Percentiles rank a stretch among this genome's conserved stretches.
phyloP scores from a whole-genome alignment of 1,284 basidiomycete genomes.

The Papiliotrema nemorosa region DNA sequence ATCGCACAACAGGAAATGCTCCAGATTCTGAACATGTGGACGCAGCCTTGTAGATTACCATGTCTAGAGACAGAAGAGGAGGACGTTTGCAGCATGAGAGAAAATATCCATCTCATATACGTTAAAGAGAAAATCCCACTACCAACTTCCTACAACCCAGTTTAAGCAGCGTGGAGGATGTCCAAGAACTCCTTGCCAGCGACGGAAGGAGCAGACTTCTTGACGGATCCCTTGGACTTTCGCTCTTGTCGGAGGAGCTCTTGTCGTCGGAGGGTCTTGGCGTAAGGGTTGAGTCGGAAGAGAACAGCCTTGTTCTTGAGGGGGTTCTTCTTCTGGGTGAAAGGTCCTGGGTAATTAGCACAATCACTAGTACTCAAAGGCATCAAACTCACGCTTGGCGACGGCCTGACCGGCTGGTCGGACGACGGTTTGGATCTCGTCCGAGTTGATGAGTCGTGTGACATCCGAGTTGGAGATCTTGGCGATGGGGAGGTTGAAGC shows the following conservation, averaged over 20 bases:
- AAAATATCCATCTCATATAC: background rate
- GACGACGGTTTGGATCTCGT: conserved; percentile 92
- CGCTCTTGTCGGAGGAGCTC: conserved; percentile 58
- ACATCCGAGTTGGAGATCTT: conserved; percentile 98
- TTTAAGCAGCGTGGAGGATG: conserved; percentile 80
- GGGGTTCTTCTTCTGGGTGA: conserved; percentile 99
- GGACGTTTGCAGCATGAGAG: background rate
- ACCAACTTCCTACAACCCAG: conserved; percentile 3
- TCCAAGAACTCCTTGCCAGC: conserved; percentile 83
- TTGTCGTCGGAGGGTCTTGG: conserved; percentile 85
- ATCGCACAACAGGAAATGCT: no score
- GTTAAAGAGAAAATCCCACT: background rate
- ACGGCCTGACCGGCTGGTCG: conserved; percentile 63
- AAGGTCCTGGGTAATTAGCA: conserved; percentile 61
- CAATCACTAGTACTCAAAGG: background rate
- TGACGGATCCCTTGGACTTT: conserved; percentile 46
- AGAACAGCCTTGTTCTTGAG: conserved; percentile 92
- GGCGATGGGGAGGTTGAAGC: conserved; percentile 86
- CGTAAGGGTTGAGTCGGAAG: conserved; percentile 99
- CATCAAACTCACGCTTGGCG: conserved; percentile 46
- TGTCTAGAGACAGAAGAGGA: no score
- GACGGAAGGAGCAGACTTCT: conserved; percentile 50
- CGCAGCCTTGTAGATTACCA: no score
- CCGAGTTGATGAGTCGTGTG: conserved; percentile 96
- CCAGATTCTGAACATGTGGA: no score